phyloP scores from a whole-genome alignment of 2,329 filamentous ascomycete species.

The Neofusicoccum sp. region DNA sequence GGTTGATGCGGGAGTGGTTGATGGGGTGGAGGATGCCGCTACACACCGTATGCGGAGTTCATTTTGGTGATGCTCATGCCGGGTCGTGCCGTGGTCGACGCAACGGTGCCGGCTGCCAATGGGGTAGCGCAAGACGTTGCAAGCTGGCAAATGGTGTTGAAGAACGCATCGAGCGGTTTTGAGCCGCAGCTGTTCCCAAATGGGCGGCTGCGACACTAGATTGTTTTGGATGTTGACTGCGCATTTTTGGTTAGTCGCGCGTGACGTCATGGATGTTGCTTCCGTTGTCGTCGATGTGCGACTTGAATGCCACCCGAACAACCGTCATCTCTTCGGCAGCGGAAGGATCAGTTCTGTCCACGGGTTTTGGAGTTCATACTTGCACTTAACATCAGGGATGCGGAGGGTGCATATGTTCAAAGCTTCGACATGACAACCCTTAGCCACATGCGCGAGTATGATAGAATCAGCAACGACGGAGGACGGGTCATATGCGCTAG shows the following conservation, averaged over 20 bases:
- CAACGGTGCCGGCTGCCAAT: not conserved
- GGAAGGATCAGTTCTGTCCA: no score
- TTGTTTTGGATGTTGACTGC: conserved; percentile 13
- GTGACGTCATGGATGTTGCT: conserved; percentile 1
- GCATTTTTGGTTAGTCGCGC: conserved; percentile 9
- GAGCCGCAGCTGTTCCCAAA: conserved; percentile 2
- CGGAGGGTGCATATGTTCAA: no score
- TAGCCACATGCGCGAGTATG: no score
- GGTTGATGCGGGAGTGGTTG: not conserved
- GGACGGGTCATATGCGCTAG: no score
- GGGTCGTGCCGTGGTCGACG: not conserved
- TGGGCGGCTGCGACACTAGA: not conserved
- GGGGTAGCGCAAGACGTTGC: not conserved
- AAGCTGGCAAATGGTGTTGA: not conserved
- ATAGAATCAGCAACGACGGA: no score
- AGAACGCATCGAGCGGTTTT: not conserved
- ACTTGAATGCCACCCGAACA: not conserved
- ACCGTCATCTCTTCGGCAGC: no score
- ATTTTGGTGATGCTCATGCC: not conserved
- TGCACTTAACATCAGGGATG: no score
- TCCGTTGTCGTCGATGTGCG: not conserved
- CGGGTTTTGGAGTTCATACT: no score
- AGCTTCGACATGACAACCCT: no score
- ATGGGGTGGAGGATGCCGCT: not conserved
- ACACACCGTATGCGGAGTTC: conserved; percentile 6